Percentiles rank a stretch among this genome's conserved stretches.
Evolutionary conservation across 495 filamentous ascomycete genomes (phyloP).

Genomic region (Penicillium parvum): DNA sequence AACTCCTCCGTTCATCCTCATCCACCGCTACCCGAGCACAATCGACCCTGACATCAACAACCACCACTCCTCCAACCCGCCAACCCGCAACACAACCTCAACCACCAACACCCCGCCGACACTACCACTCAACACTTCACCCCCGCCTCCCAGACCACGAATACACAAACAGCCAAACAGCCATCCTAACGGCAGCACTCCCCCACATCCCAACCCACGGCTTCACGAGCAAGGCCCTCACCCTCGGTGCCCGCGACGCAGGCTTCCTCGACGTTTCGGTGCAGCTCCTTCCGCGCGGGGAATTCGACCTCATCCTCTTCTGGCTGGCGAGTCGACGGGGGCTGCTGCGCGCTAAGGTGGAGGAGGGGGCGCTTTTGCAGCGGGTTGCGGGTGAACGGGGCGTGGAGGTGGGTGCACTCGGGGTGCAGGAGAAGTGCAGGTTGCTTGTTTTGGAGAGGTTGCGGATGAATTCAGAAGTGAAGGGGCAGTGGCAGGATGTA

Average conservation of each 20-base stretch:
- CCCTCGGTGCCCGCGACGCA: constrained; percentile 71
- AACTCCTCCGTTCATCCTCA: constrained; percentile 3
- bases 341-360: constrained; percentile 47
- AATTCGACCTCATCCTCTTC: constrained; percentile 78
- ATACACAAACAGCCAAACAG: constrained; percentile 67
- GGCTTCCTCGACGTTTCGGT: constrained; percentile 83
- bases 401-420: constrained; percentile 11
- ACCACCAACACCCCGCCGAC: constrained; percentile 5
- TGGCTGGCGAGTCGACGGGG: constrained; percentile 68
- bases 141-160: constrained; percentile 45
- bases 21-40: neutral
- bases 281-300: constrained; percentile 72
- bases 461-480: constrained; percentile 63
- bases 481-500: constrained; percentile 81
- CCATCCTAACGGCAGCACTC: constrained; percentile 77
- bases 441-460: constrained; percentile 66
- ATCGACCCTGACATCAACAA: neutral
- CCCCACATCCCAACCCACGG: constrained; percentile 76
- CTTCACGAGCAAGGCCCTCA: constrained; percentile 68
- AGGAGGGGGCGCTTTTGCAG: constrained; percentile 32
- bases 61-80: neutral
- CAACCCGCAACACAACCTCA: constrained; percentile 1
- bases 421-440: constrained; percentile 56
- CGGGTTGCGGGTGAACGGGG: constrained; percentile 7
- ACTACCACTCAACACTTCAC: constrained; percentile 72